phyloP scores from a whole-genome alignment of 495 filamentous ascomycete genomes.

The Penicillium paradoxum region DNA sequence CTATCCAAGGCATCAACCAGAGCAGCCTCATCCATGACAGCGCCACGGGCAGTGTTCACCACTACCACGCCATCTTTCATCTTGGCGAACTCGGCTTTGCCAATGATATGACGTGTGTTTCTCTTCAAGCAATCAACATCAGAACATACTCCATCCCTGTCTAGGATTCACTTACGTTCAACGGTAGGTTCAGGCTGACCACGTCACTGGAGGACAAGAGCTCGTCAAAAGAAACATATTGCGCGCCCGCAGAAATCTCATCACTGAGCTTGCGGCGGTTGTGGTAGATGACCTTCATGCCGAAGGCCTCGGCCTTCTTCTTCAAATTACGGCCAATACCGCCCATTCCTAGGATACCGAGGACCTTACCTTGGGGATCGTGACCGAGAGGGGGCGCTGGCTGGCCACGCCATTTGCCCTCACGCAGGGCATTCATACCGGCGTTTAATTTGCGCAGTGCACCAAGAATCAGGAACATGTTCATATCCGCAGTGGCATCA shows the following conservation, averaged over 20 bases:
- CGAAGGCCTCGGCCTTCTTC: constrained; percentile 53
- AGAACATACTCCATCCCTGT: neutral
- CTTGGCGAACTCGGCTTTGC: constrained; percentile 53
- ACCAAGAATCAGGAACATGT: constrained; percentile 72
- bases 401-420: constrained; percentile 53
- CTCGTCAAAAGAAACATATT: constrained; percentile 66
- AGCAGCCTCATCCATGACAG: constrained; percentile 67
- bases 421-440: constrained; percentile 55
- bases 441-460: constrained; percentile 67
- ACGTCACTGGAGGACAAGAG: constrained; percentile 64
- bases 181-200: constrained; percentile 67
- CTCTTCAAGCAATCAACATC: constrained; percentile 34
- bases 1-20: constrained; percentile 57
- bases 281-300: constrained; percentile 65
- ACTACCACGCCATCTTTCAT: constrained; percentile 71
- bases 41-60: constrained; percentile 66
- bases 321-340: constrained; percentile 68
- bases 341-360: constrained; percentile 82
- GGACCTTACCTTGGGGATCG: constrained; percentile 59
- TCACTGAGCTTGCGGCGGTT: constrained; percentile 53
- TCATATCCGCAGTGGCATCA: constrained; percentile 74
- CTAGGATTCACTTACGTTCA: constrained; percentile 54
- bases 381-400: constrained; percentile 48
- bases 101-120: constrained; percentile 63
- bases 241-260: constrained; percentile 54